These are phyloP conservation scores for Citropsis articulata DNA, from an alignment of 345 rosid species.

Conservation along the genomic window DNA sequence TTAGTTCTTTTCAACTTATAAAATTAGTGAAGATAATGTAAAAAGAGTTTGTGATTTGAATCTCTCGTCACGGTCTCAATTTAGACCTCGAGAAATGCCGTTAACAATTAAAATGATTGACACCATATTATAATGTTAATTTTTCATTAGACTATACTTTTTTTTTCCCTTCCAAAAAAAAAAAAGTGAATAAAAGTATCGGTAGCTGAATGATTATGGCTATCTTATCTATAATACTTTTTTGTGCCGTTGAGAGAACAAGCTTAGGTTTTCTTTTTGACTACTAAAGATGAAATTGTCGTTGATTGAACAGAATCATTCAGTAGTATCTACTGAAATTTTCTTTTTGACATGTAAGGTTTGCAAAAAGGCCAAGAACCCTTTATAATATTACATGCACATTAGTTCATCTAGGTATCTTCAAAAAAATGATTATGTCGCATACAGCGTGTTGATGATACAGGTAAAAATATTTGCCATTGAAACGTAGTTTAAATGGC, in stretches of 20 bases:
- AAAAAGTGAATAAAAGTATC: constrained; percentile 8
- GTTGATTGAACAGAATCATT: neutral
- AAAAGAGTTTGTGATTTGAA: no score
- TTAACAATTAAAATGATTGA: no score
- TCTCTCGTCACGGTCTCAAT: no score
- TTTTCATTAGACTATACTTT: neutral
- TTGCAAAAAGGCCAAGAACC: neutral
- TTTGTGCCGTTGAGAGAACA: constrained; percentile 10
- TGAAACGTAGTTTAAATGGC: no score
- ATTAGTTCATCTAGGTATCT: no score
- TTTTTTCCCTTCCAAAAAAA: neutral
- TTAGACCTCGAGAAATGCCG: no score
- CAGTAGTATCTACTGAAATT: neutral
- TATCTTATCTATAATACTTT: neutral
- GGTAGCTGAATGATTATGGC: constrained; percentile 24
- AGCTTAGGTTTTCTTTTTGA: constrained; percentile 27
- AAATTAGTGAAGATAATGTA: no score
- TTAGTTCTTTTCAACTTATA: no score
- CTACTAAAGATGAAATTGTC: constrained; percentile 1
- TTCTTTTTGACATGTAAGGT: neutral
- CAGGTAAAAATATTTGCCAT: no score
- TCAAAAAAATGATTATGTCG: no score
- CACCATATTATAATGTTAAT: no score
- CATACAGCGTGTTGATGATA: no score
- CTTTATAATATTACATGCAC: neutral